phyloP scores from a whole-genome alignment of 2,329 filamentous ascomycete genomes.

The Paraconiothyrium brasiliense region DNA sequence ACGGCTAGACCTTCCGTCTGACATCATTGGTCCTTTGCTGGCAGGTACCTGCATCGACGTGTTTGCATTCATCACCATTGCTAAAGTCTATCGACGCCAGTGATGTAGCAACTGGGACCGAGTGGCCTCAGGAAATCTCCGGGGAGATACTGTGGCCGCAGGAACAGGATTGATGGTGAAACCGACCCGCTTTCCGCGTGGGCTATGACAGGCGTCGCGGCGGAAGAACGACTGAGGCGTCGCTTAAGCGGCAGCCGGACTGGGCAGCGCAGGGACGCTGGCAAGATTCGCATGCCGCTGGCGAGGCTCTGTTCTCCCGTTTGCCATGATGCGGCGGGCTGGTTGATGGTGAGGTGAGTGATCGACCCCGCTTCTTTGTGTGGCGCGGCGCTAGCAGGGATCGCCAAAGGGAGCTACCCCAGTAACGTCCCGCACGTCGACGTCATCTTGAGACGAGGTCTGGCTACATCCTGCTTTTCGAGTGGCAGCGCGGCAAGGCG shows the following conservation, averaged over 20 bases:
- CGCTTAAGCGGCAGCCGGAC: slow-evolving; percentile 5
- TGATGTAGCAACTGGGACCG: neutral
- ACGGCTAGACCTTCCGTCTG: slow-evolving; percentile 16
- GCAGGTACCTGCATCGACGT: neutral
- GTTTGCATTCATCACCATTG: neutral
- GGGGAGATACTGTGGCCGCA: slow-evolving; percentile 3
- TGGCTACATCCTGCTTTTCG: slow-evolving; percentile 2
- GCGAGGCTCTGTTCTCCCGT: neutral
- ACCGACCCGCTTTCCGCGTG: slow-evolving; percentile 4
- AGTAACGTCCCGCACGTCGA: slow-evolving; percentile 2
- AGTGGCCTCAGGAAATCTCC: slow-evolving; percentile 11
- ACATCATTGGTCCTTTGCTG: slow-evolving; percentile 13
- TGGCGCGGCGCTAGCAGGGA: slow-evolving; percentile 1
- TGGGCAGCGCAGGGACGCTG: neutral
- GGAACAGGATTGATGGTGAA: slow-evolving; percentile 19
- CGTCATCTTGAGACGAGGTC: slow-evolving; percentile 6
- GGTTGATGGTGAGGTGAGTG: neutral
- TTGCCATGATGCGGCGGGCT: neutral
- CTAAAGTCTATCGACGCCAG: neutral
- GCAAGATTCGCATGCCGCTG: neutral
- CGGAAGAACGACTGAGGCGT: neutral
- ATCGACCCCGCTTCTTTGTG: slow-evolving; percentile 7
- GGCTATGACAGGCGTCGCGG: neutral
- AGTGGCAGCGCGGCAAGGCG: slow-evolving; percentile 1
- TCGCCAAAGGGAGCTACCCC: neutral